Conservation (phyloP, 768 basidiomycete genomes). For the Chalciporus piperatus region DNA sequence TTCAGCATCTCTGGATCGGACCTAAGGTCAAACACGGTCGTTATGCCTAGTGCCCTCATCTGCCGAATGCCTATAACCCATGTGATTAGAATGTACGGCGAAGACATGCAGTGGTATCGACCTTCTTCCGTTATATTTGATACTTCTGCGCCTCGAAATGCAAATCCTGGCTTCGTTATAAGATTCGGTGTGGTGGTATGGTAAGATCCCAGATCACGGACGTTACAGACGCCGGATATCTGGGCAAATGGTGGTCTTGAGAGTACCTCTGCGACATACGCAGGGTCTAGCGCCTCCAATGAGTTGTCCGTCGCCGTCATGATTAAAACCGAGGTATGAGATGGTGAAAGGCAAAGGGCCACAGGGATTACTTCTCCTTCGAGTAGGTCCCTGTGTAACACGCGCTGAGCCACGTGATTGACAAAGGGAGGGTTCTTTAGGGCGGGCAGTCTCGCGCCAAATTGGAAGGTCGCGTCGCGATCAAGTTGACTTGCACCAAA, state of each 20-base stretch:
- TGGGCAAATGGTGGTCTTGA: slow-evolving; percentile 68
- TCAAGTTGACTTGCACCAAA: neutral
- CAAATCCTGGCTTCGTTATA: slow-evolving; percentile 53
- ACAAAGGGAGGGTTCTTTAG: slow-evolving; percentile 27
- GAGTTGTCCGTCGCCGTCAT: slow-evolving; percentile 25
- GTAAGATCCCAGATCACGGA: slow-evolving; percentile 69
- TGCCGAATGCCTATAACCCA: slow-evolving; percentile 48
- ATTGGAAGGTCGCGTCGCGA: slow-evolving; percentile 29
- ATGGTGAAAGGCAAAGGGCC: too few species aligned
- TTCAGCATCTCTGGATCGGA: slow-evolving; percentile 78
- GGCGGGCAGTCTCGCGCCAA: slow-evolving; percentile 45
- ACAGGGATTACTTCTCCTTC: too few species aligned
- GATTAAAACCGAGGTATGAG: neutral
- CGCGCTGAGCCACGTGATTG: slow-evolving; percentile 17
- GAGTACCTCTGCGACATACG: slow-evolving; percentile 59
- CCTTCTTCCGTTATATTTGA: slow-evolving; percentile 70
- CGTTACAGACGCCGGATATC: slow-evolving; percentile 72
- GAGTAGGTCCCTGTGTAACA: neutral
- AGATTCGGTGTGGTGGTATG: slow-evolving; percentile 46
- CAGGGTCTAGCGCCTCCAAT: slow-evolving; percentile 66
- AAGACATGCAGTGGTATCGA: slow-evolving; percentile 12
- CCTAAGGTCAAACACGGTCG: slow-evolving; percentile 71
- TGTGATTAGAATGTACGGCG: slow-evolving; percentile 1
- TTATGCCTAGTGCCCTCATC: slow-evolving; percentile 59
- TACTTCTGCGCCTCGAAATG: slow-evolving; percentile 72